A percentile compares a stretch with the other conserved stretches of the same genome.
Evolutionary conservation across 129 eudicot genomes (phyloP).

Genomic region (Ambrosia artemisiifolia): DNA sequence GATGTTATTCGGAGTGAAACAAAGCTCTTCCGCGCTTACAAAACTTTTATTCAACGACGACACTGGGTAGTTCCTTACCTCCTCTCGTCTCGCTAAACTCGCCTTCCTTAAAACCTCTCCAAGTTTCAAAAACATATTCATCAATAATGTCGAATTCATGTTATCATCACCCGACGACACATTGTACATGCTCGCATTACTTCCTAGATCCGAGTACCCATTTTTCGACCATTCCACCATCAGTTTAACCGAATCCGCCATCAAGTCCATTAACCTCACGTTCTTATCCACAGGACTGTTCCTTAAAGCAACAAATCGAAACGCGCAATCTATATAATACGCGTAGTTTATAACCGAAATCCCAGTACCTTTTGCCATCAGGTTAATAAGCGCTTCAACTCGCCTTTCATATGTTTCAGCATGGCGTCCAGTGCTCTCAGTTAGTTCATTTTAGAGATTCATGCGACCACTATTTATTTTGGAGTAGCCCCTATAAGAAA

Average conservation of each 20-base stretch:
- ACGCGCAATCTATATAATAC: constrained; percentile 72
- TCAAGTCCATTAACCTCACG: constrained; percentile 59
- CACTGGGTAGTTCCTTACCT: constrained; percentile 82
- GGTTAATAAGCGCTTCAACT: constrained; percentile 48
- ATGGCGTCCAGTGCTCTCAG: constrained; percentile 66
- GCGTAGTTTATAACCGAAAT: constrained; percentile 47
- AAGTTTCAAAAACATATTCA: constrained; percentile 56
- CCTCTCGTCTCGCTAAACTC: constrained; percentile 86
- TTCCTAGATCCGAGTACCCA: constrained; percentile 62
- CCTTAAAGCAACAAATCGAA: constrained; percentile 65
- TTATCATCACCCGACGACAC: constrained; percentile 42
- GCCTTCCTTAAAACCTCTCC: constrained; percentile 80
- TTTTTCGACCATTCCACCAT: constrained; percentile 57
- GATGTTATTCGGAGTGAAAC: constrained; percentile 48
- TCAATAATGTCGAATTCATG: constrained; percentile 26
- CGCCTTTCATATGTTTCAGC: constrained; percentile 66
- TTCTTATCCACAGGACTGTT: constrained; percentile 77
- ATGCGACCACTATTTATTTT: too few species aligned
- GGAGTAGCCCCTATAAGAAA: too few species aligned
- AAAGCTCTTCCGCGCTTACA: constrained; percentile 50
- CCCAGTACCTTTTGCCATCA: constrained; percentile 48
- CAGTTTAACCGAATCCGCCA: constrained; percentile 65
- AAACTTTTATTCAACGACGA: constrained; percentile 54
- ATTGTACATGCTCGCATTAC: constrained; percentile 32
- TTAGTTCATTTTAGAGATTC: too few species aligned